Evolutionary conservation across 371 early-diverging fungal species (phyloP).

Genomic region (Cokeromyces recurvatus): DNA sequence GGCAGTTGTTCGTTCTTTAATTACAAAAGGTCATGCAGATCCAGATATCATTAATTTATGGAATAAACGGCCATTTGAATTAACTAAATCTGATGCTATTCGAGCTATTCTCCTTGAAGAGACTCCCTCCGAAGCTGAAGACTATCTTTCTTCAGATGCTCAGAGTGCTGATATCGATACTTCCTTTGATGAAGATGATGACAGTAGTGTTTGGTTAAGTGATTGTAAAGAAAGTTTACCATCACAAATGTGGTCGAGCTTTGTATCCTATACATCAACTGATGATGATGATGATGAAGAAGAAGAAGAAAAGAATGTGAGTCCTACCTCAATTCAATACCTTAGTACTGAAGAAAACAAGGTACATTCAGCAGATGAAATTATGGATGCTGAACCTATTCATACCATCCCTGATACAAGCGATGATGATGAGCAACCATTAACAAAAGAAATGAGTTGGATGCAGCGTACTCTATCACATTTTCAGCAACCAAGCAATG

Average conservation of each 20-base stretch:
- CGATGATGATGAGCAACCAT: constrained; percentile 10
- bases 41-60: constrained; percentile 22
- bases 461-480: constrained; percentile 44
- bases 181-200: constrained; percentile 22
- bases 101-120: constrained; percentile 10
- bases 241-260: neutral
- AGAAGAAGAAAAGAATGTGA: neutral
- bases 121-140: constrained; percentile 8
- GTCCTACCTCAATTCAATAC: constrained; percentile 24
- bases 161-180: constrained; percentile 38
- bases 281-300: neutral
- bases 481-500: constrained; percentile 22
- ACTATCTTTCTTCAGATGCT: constrained; percentile 19
- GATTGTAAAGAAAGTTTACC: constrained; percentile 12
- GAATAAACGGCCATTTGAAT: constrained; percentile 26
- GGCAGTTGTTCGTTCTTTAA: constrained; percentile 17
- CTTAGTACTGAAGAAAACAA: constrained; percentile 13
- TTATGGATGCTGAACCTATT: constrained; percentile 19
- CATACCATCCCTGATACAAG: neutral
- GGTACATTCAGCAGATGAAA: constrained; percentile 16
- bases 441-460: constrained; percentile 27
- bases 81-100: constrained; percentile 16
- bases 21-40: constrained; percentile 25
- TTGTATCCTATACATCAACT: neutral
- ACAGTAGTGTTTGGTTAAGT: constrained; percentile 22